Percentiles rank a stretch among this genome's conserved stretches.
Evolutionary conservation across 768 basidiomycete species (phyloP).

Genomic region (Lactifluus volemus): DNA sequence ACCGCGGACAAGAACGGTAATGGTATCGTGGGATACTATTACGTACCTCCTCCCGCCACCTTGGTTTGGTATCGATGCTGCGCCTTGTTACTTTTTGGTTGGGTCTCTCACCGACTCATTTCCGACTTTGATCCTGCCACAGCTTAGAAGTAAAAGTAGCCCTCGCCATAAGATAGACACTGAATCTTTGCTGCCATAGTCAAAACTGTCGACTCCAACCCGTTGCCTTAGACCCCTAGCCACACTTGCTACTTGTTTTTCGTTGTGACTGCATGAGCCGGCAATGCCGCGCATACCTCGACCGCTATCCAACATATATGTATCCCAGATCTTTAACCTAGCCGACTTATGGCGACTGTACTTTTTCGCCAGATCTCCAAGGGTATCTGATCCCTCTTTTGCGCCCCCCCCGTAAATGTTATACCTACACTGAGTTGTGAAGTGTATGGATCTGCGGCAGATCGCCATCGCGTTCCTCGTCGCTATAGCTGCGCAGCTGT

Average conservation of each 20-base stretch:
- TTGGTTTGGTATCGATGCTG: background rate
- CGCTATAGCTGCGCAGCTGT: background rate
- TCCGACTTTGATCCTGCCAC: background rate
- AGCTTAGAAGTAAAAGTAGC: background rate
- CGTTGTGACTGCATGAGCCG: background rate
- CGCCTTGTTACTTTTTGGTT: too few species aligned
- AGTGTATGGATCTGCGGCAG: background rate
- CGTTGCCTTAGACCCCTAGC: background rate
- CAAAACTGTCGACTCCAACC: background rate
- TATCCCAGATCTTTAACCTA: background rate
- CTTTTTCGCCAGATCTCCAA: background rate
- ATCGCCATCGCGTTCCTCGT: background rate
- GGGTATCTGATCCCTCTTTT: background rate
- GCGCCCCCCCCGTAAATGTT: too few species aligned
- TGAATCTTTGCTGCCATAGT: background rate
- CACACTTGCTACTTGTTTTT: background rate
- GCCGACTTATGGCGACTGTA: too few species aligned
- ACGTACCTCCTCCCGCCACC: background rate
- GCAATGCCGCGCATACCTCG: background rate
- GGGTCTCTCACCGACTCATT: background rate
- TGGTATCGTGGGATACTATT: conserved; percentile 3
- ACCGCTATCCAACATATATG: background rate
- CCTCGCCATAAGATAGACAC: background rate
- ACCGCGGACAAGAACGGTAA: background rate
- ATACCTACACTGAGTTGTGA: too few species aligned